Conservation (phyloP, 441 rosid species). For the Theobroma grandiflorum region DNA sequence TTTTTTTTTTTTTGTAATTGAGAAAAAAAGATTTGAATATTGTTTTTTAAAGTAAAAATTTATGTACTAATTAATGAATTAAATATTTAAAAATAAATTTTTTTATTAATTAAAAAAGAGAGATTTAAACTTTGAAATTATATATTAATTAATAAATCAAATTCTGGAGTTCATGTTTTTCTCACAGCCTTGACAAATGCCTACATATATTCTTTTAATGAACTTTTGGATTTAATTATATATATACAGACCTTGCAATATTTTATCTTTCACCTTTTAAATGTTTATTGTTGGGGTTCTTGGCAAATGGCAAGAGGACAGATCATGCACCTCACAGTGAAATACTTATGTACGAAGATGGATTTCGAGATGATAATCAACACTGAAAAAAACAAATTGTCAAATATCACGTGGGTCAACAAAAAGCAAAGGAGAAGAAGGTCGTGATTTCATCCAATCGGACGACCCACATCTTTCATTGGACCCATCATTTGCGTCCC, state of each 20-base stretch:
- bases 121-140: too few relatives aligned
- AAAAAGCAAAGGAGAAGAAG: slow-evolving; percentile 54
- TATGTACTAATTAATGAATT: too few relatives aligned
- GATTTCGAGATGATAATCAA: neutral
- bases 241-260: neutral
- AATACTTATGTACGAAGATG: neutral
- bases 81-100: too few relatives aligned
- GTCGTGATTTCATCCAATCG: slow-evolving; percentile 54
- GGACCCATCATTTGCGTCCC: neutral
- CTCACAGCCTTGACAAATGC: too few relatives aligned
- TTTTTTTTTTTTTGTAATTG: too few relatives aligned
- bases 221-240: neutral
- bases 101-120: too few relatives aligned
- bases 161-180: too few relatives aligned
- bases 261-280: neutral
- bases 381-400: slow-evolving; percentile 11
- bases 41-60: too few relatives aligned
- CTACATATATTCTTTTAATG: neutral
- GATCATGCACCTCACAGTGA: neutral
- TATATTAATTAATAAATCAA: too few relatives aligned
- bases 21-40: too few relatives aligned
- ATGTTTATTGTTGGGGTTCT: neutral
- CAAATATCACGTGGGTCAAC: slow-evolving; percentile 85
- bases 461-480: slow-evolving; percentile 32
- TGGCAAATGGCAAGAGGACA: slow-evolving; percentile 12